phyloP scores from a whole-genome alignment of 169 alveolate species.

The Plasmodium billcollinsi region DNA sequence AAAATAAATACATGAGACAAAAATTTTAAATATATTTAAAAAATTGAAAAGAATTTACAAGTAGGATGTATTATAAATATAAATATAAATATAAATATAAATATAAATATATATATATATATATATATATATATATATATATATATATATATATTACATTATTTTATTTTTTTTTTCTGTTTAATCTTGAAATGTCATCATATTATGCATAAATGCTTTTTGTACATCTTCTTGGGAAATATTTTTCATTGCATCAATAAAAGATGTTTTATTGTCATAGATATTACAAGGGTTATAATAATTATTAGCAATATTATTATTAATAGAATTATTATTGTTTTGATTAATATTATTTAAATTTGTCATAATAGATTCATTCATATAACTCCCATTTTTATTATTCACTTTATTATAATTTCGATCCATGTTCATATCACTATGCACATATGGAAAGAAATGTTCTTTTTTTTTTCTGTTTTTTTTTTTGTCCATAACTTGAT shows the following conservation, averaged over 20 bases:
- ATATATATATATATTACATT: not conserved
- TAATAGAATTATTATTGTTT: not conserved
- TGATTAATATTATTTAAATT: slow-evolving; percentile 1
- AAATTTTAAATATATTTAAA: too few relatives aligned
- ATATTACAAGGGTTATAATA: not conserved
- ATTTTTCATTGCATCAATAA: slow-evolving; percentile 1
- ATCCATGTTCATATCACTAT: slow-evolving; percentile 20
- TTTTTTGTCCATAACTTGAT: not conserved
- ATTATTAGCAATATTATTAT: not conserved
- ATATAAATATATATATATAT: not conserved
- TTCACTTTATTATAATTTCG: slow-evolving; percentile 6
- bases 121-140: not conserved
- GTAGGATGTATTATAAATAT: not conserved
- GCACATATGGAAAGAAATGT: not conserved
- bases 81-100: not conserved
- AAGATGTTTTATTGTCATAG: not conserved
- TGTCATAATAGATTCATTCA: not conserved
- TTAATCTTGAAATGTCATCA: slow-evolving; percentile 7
- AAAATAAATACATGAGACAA: too few relatives aligned
- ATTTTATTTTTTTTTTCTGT: not conserved
- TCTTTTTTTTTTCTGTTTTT: slow-evolving; percentile 18
- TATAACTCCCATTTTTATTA: not conserved
- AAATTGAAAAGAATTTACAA: too few relatives aligned
- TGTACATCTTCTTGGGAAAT: not conserved
- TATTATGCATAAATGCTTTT: slow-evolving; percentile 1